Evolutionary conservation across 495 filamentous ascomycete genomes (phyloP), one percentile per base, ranked within the genome.

Genomic region (Usnea hakonensis): DNA sequence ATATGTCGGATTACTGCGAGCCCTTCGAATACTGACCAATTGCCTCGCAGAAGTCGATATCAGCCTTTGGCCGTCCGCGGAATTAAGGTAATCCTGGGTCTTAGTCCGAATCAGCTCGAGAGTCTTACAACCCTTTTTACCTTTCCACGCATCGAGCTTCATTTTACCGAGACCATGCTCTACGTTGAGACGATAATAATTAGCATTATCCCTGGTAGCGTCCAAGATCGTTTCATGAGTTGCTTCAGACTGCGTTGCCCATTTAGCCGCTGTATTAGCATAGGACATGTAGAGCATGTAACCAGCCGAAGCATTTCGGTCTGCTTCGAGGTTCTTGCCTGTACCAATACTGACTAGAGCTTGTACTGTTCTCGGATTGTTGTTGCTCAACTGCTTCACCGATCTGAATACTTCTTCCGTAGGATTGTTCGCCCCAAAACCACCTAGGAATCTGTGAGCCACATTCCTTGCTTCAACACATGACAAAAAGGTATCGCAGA

Each of bases 401-500:
- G 66, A 65, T 5, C 44, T 13, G n/a, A 61, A 66, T 10, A 69
- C 57, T 14, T 65, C 64, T 14, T 65, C 54, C 19, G 64, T 65
- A 4, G 72, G 72, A 55, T 73, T 74, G 26, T 74, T 74, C 17
- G 67, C 65, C 23, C 69, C 68, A 23, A 70, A 68, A 0, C 65
- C 68, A 14, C 48, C 43, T 46, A 16, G 13, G 1, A 46, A 26
- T 46, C n/a, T 26, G n/a, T 26, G 13, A 26, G n/a, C 21, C 21
- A 26, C 10, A 1, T 4, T 23, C n/a, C 26, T 11, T 46, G 43
- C 21, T 4, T 46, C 6, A 6, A 46, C n/a, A 5, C 38, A 41
- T 17, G 5, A 41, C 38, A 17, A 19, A 6, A 6, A 41, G 19
- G 5, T 2, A 17, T 41, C 38, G 14, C 19, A 41, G 5, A 1